Evolutionary conservation across 1,139 yeast species (phyloP), one percentile per base, ranked within the genome.

Genomic region (Yamadazyma diddensiae): DNA sequence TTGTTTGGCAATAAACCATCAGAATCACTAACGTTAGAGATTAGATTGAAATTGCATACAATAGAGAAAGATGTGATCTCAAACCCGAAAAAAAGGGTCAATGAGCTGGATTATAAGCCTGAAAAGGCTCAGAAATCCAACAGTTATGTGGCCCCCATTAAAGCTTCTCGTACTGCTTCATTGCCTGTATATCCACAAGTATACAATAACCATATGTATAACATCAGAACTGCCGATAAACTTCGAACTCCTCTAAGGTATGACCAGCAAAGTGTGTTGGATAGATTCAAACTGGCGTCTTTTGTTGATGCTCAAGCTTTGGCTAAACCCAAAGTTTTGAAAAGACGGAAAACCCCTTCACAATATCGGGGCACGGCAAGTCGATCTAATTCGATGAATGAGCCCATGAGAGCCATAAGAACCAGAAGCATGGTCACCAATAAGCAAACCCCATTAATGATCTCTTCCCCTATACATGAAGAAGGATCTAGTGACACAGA

Each of bases 131-230:
- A 23, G 14, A 33, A 25, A 28, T 14, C 24, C 5, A 14, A 20
- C 15, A 20, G 6, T 18, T 55, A 69, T 28, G 31, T 36, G 18
- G 28, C 21, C 19, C 49, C 47, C 2, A 36, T 33, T 5, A 77
- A 75, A 53, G 85, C 85, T 6, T 70, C 74, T n/a, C 64, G 85
- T 49, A 79, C 85, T 1, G 78, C 76, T 43, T 79, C 84, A 0
- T 56, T 79, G 31, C 84, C 84, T 3, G 68, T 70, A 2, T 77
- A 76, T 59, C 69, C 59, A 29, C 65, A 63, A 33, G 63, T 65
- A 5, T 68, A 61, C 12, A 62, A 59, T 38, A 70, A 58, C 41
- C 62, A 62, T 33, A 63, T 67, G 44, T 65, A 57, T 38, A 65
- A 57, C 34, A 65, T 68, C 31, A 62, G 66, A 51, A 63, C 58